A percentile compares a stretch with the other conserved stretches of the same genome.
Evolutionary conservation across 129 eudicot species (phyloP).

Genomic region (Rutidosis leptorrhynchoides): DNA sequence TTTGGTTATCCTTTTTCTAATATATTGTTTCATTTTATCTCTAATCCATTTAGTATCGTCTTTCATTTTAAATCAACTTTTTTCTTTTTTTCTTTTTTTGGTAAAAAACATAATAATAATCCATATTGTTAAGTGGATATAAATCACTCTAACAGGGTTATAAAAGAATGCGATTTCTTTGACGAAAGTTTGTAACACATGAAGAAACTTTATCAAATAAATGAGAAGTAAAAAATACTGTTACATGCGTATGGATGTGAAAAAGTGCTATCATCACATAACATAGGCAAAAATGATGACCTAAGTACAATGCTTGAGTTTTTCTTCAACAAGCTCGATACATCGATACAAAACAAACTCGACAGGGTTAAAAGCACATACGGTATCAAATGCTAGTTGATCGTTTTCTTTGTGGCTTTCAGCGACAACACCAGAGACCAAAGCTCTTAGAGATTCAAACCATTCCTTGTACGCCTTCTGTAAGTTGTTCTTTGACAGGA

Average conservation of each 20-base stretch:
- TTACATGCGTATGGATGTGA: not conserved
- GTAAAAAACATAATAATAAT: too few species aligned
- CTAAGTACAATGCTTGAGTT: constrained; percentile 42
- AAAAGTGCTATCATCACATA: not conserved
- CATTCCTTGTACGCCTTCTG: constrained; percentile 68
- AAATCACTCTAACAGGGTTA: too few species aligned
- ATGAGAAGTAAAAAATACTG: not conserved
- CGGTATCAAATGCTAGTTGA: constrained; percentile 33
- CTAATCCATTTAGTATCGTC: too few species aligned
- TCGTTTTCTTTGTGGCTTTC: constrained; percentile 40
- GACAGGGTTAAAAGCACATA: constrained; percentile 71
- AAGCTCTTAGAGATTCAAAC: constrained; percentile 70
- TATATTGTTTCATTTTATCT: constrained; percentile 14
- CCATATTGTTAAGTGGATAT: too few species aligned
- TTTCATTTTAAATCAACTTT: too few species aligned
- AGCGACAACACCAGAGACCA: constrained; percentile 50
- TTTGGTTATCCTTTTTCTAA: not conserved
- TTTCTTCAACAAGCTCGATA: constrained; percentile 87
- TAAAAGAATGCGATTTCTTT: not conserved
- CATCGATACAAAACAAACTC: constrained; percentile 81
- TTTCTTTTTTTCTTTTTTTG: too few species aligned
- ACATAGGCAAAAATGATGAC: not conserved
- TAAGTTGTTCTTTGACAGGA: constrained; percentile 55
- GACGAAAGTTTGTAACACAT: not conserved
- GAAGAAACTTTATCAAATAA: not conserved